These are phyloP conservation scores for Moricandia arvensis DNA, from an alignment of 345 rosid genomes.

Conservation along the genomic window DNA sequence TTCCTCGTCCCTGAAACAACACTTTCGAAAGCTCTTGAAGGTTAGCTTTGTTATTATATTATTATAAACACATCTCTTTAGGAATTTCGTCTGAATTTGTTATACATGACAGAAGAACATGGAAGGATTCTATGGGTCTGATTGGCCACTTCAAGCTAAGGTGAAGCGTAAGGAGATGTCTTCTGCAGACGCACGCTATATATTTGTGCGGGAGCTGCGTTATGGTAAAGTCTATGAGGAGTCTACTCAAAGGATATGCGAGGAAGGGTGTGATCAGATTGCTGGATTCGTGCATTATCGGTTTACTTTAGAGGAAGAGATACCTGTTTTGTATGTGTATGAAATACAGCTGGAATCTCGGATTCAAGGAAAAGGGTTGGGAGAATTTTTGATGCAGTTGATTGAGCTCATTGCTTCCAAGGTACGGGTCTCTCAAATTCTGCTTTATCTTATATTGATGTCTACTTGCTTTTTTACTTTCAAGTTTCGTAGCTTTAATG, in stretches of 20 bases:
- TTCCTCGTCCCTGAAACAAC: constrained; percentile 49
- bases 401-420: constrained; percentile 79
- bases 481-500: background rate
- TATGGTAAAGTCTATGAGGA: constrained; percentile 30
- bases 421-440: constrained; percentile 37
- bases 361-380: constrained; percentile 76
- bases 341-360: constrained; percentile 75
- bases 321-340: constrained; percentile 81
- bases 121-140: constrained; percentile 67
- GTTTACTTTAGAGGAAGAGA: constrained; percentile 77
- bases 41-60: constrained; percentile 26
- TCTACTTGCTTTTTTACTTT: background rate
- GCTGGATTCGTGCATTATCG: constrained; percentile 84
- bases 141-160: constrained; percentile 79
- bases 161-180: constrained; percentile 79
- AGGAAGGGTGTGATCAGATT: constrained; percentile 32
- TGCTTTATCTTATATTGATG: background rate
- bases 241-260: constrained; percentile 4
- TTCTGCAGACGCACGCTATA: constrained; percentile 67
- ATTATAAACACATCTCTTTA: background rate
- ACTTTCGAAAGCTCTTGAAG: constrained; percentile 62
- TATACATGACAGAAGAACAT: constrained; percentile 53
- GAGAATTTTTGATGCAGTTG: constrained; percentile 80
- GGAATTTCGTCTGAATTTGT: background rate
- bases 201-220: constrained; percentile 47